Conservation (phyloP, 345 rosid genomes). For the Eucalyptus marginata region DNA sequence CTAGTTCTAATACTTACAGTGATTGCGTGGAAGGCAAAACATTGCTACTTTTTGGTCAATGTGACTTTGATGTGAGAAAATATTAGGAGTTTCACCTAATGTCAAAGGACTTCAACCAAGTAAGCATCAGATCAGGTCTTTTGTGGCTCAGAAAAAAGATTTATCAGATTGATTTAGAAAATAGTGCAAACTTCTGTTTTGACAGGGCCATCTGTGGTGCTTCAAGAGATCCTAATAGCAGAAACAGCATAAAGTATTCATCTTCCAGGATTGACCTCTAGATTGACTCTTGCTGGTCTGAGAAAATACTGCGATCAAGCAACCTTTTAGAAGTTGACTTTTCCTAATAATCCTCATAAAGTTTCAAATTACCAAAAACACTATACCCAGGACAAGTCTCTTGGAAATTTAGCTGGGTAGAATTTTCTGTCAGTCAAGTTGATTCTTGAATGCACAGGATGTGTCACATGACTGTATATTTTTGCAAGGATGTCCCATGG, state of each 20-base stretch:
- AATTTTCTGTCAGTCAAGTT: background rate
- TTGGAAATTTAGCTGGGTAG: background rate
- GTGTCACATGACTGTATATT: background rate
- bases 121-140: background rate
- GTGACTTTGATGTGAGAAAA: background rate
- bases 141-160: background rate
- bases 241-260: background rate
- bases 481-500: background rate
- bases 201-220: background rate
- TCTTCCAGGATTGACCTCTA: background rate
- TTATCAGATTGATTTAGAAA: background rate
- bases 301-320: background rate
- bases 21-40: background rate
- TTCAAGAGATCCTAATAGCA: background rate
- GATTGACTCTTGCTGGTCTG: background rate
- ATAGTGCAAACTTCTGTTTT: background rate
- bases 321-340: background rate
- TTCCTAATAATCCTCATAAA: background rate
- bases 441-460: background rate
- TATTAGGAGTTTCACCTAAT: background rate
- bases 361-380: background rate
- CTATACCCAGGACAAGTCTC: background rate
- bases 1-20: background rate
- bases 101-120: background rate
- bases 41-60: background rate